Base-by-base conservation (phyloP, 2,329 filamentous ascomycete genomes). In the Arthrinium phaeospermum region DNA sequence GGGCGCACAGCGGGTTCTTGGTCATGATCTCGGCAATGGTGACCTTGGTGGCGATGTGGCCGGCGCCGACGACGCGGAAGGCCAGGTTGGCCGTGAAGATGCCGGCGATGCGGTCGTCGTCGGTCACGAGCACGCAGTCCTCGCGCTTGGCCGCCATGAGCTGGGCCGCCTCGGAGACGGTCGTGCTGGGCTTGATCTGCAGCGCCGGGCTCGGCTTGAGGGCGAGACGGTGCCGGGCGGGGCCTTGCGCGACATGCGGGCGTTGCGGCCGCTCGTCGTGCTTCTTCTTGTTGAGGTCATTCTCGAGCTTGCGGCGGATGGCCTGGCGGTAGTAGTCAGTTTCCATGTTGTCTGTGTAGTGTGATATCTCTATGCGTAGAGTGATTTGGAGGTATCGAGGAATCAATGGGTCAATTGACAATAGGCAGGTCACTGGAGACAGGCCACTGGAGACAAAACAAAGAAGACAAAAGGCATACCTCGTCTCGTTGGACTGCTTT, bases 1-100 rank as follows among this genome's bases (percentile, higher is more conserved):
- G 92, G 71, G 96, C 96, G 82, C 96, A 99, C 22, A 99, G 90
- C 14, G 96, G 96, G 85, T 99, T 99, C 88, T 98, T 98, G 81
- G 96, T 99, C 96, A 99, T 99, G 83, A 99, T 99, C 81, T 98
- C 95, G 76, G 95, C 93, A 81, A 99, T 98, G 30, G 94, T 97
- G 78, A 98, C 91, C 81, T 92, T 94, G 82, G 91, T 92, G 45
- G 96, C 93, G 86, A 98, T 97, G 79, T 95, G 89, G 41, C 96
- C 96, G 71, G 92, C 91, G 71, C 96, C 96, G 37, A 99, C 96
- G 14, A 99, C 96, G 72, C 96, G 92, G 87, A 98, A 99, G 24
- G 96, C 96, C 81, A 99, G 88, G 86, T 99, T 99, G 76, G 96
- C 96, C 0, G 96, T 99, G 83, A 99, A 99, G 82, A 99, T 99